Conservation (phyloP, 495 filamentous ascomycete species). For the Trichocladium antarcticum region DNA sequence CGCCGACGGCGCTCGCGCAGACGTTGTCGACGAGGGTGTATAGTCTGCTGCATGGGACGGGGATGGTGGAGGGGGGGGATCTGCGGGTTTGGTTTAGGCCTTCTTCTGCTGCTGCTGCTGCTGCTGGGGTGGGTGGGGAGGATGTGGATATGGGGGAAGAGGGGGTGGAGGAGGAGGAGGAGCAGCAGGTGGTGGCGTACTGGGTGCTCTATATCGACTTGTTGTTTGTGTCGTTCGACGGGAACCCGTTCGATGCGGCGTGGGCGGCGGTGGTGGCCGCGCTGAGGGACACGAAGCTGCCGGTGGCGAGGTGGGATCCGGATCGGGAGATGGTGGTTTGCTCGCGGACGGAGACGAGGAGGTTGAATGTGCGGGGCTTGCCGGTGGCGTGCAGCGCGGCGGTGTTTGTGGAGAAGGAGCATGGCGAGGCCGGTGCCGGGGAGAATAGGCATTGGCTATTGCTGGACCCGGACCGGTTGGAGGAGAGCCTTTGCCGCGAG, state of each 20-base stretch:
- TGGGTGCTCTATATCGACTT: slow-evolving; percentile 93
- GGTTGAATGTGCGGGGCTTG: slow-evolving; percentile 45
- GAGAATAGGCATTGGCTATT: slow-evolving; percentile 58
- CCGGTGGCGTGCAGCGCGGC: slow-evolving; percentile 63
- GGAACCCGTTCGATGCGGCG: slow-evolving; percentile 79
- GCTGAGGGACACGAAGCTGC: slow-evolving; percentile 67
- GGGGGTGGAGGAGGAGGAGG: slow-evolving; percentile 28
- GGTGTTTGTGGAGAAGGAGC: slow-evolving; percentile 63
- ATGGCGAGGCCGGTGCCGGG: slow-evolving; percentile 27
- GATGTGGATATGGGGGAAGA: slow-evolving; percentile 38
- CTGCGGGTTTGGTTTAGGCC: slow-evolving; percentile 58
- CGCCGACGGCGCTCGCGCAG: slow-evolving; percentile 72
- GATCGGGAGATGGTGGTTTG: slow-evolving; percentile 73
- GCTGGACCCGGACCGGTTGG: slow-evolving; percentile 79
- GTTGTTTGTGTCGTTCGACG: slow-evolving; percentile 80
- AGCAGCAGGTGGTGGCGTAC: slow-evolving; percentile 60
- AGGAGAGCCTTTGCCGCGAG: slow-evolving; percentile 74
- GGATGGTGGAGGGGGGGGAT: slow-evolving; percentile 49
- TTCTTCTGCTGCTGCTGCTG: slow-evolving; percentile 25
- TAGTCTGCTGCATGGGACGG: slow-evolving; percentile 56
- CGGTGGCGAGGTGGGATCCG: slow-evolving; percentile 71
- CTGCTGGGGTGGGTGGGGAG: slow-evolving; percentile 17
- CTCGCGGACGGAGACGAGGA: slow-evolving; percentile 44
- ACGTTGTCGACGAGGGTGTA: slow-evolving; percentile 67
- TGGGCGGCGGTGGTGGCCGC: slow-evolving; percentile 79